Evolutionary conservation across 2,329 filamentous ascomycete genomes (phyloP).

Genomic region (Ascochyta clinopodiicola): DNA sequence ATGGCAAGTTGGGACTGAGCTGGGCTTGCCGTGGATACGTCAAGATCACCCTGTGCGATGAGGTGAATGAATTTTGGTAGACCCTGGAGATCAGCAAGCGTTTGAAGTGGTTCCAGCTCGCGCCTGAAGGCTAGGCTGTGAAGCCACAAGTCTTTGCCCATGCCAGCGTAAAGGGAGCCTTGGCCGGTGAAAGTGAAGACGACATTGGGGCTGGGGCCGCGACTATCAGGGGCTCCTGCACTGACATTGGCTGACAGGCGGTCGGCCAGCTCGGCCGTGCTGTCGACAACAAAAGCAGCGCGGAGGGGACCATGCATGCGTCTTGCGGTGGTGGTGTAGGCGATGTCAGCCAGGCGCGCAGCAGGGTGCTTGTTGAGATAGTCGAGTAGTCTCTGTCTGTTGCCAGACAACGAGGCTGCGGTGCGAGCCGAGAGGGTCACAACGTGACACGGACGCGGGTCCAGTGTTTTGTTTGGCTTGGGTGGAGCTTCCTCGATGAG

Average conservation of each 20-base stretch:
- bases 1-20: neutral
- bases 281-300: constrained; percentile 9
- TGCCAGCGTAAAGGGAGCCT: constrained; percentile 30
- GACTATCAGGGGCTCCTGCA: neutral
- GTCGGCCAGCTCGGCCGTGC: too few species aligned
- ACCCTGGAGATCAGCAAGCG: neutral
- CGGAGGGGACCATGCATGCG: constrained; percentile 23
- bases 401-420: constrained; percentile 11
- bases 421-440: neutral
- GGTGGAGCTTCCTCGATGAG: constrained; percentile 19
- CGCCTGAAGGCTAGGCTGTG: neutral
- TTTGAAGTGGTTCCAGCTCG: neutral
- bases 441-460: neutral
- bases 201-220: constrained; percentile 14
- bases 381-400: constrained; percentile 11
- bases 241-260: neutral
- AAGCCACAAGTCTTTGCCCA: neutral
- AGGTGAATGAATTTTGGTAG: neutral
- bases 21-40: neutral
- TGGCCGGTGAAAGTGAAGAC: constrained; percentile 51
- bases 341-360: constrained; percentile 5
- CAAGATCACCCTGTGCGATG: neutral
- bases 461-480: neutral
- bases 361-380: constrained; percentile 15
- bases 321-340: constrained; percentile 29